Percentiles rank a stretch among this genome's conserved stretches.
phyloP scores from a whole-genome alignment of 2,329 filamentous ascomycete species.

The Fusarium circinatum region DNA sequence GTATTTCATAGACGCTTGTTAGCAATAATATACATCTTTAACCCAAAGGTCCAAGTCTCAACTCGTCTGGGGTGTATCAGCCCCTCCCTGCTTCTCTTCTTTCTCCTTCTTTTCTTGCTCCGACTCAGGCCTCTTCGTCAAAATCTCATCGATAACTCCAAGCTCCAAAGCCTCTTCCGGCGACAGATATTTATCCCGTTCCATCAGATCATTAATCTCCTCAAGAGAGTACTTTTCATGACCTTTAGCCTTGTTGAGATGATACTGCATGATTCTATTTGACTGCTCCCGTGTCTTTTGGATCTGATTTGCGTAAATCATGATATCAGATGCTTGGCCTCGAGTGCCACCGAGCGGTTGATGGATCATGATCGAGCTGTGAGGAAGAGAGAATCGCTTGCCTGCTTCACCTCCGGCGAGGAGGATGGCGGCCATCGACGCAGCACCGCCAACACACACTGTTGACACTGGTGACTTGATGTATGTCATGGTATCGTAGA shows the following conservation, averaged over 20 bases:
- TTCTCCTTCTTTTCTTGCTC: conserved; percentile 50
- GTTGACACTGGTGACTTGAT: conserved; percentile 93
- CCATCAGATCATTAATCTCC: conserved; percentile 94
- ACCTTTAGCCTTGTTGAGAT: conserved; percentile 81
- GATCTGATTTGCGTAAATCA: conserved; percentile 98
- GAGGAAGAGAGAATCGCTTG: conserved; percentile 89
- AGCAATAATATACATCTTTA: not conserved
- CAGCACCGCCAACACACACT: conserved; percentile 93
- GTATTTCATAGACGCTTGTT: not conserved
- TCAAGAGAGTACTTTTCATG: conserved; percentile 81
- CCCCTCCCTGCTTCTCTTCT: conserved; percentile 37
- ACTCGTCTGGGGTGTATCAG: conserved; percentile 21
- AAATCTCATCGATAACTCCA: conserved; percentile 91
- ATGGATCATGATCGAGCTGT: conserved; percentile 96
- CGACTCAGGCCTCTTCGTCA: conserved; percentile 69
- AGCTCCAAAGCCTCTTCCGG: conserved; percentile 88
- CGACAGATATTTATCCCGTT: conserved; percentile 93
- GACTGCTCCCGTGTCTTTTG: conserved; percentile 84
- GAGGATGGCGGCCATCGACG: conserved; percentile 92
- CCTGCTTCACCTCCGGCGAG: conserved; percentile 87
- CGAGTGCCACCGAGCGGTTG: conserved; percentile 83
- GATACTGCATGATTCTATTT: conserved; percentile 88
- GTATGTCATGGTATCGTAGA: conserved; percentile 99
- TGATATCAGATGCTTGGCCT: conserved; percentile 80
- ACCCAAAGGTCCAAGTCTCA: not conserved